These are phyloP conservation scores for Euphorbia tirucalli DNA, from an alignment of 345 rosid species.

Conservation along the genomic window DNA sequence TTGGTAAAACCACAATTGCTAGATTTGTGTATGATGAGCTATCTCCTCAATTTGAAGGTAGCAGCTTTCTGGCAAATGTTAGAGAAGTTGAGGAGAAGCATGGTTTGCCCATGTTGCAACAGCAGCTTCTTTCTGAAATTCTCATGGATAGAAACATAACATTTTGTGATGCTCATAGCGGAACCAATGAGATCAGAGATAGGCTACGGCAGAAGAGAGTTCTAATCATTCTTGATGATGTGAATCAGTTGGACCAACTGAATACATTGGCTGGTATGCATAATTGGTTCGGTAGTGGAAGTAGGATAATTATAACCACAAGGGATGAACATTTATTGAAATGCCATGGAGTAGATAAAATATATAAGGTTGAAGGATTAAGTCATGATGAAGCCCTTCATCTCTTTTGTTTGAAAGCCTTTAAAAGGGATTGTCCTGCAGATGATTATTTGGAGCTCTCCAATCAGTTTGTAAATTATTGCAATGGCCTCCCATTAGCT, in stretches of 20 bases:
- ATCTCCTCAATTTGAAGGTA: constrained; percentile 10
- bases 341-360: constrained; percentile 7
- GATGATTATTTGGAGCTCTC: constrained; percentile 3
- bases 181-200: constrained; percentile 1
- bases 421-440: not conserved
- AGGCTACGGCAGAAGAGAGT: constrained; percentile 1
- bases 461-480: not conserved
- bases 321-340: constrained; percentile 6
- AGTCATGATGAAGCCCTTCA: constrained; percentile 1
- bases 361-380: not conserved
- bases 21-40: not conserved
- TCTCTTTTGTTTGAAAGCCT: constrained; percentile 7
- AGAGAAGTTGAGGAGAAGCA: constrained; percentile 1
- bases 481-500: constrained; percentile 16
- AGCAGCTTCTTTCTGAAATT: constrained; percentile 13
- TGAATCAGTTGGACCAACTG: not conserved
- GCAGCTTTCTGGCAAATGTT: constrained; percentile 16
- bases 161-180: constrained; percentile 1
- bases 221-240: constrained; percentile 15
- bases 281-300: constrained; percentile 17
- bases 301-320: constrained; percentile 13
- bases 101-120: not conserved
- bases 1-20: constrained; percentile 17
- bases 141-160: not conserved
- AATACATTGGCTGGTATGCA: constrained; percentile 6